phyloP scores from a whole-genome alignment of 441 rosid genomes.

The Populus hybrid region DNA sequence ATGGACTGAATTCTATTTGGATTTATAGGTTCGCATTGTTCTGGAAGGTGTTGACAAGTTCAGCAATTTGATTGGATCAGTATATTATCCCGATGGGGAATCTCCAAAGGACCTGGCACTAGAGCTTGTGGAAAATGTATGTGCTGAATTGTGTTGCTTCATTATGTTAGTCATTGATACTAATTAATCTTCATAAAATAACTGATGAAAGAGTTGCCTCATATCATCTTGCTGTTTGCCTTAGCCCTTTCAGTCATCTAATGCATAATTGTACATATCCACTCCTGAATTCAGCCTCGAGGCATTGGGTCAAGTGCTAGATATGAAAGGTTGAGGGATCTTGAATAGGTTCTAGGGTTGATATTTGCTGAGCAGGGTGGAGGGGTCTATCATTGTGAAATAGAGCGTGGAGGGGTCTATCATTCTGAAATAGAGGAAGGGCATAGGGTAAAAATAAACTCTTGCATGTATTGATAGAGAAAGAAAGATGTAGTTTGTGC shows the following conservation, averaged over 20 bases:
- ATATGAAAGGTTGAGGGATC: background rate
- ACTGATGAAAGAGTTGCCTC: background rate
- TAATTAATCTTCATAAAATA: background rate
- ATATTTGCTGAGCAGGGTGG: background rate
- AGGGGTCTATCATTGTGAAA: background rate
- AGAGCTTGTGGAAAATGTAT: slow-evolving; percentile 93
- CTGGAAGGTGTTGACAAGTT: slow-evolving; percentile 95
- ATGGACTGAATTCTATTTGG: slow-evolving; percentile 28
- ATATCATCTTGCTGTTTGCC: background rate
- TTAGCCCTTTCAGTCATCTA: background rate
- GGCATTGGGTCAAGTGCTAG: background rate
- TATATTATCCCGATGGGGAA: slow-evolving; percentile 87
- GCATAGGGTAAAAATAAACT: background rate
- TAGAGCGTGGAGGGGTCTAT: background rate
- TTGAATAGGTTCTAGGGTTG: background rate
- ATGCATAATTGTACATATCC: background rate
- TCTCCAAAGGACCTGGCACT: slow-evolving; percentile 81
- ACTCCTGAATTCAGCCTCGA: background rate
- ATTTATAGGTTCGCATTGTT: slow-evolving; percentile 83
- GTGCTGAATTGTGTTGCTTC: slow-evolving; percentile 12
- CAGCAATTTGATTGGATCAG: slow-evolving; percentile 90
- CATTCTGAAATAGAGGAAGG: background rate
- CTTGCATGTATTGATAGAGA: background rate
- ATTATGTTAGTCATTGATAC: background rate
- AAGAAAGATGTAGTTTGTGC: background rate